Base-by-base conservation (phyloP, 306 rosid species). In the Amphicarpaea edgeworthii region DNA sequence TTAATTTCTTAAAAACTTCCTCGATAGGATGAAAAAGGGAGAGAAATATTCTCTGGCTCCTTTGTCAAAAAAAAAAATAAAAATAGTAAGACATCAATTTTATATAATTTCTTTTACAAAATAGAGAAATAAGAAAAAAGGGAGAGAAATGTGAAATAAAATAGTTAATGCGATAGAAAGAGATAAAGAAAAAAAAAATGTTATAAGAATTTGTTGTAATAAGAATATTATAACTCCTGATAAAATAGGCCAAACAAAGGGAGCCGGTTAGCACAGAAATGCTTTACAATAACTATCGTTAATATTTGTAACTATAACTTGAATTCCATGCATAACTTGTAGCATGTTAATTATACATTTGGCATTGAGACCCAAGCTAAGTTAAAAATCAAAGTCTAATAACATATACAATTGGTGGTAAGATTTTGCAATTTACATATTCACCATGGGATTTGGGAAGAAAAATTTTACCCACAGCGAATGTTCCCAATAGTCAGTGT, bases 381-480 rank as follows among this genome's bases (percentile, higher is more conserved):
- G 73, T 59, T 19, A 72, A 20, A 78, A 43, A 34, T 30, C 73
- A 57, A 57, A 70, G 19, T 80, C 72, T 76, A 71, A 67, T 53
- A 78, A 66, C 87, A 87, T 83, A 75, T 86, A 84, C 87, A 87
- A 64, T 68, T 59, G 78, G 75, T 28, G 28, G 73, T 60, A 78
- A 70, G 77, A 81, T 55, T 41, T 63, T 75, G 66, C 50, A 72
- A 79, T 84, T 77, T 83, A 81, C 79, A 76, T 45, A 75, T 83
- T 81, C 92, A 75, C 83, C 61, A 68, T 59, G 66, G 65, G 21
- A 30, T 28, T 59, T 14, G 77, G 87, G 84, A 66, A 38, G 77
- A 79, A 87, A 87, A 84, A 75, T 61, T 60, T 67, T 53, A 77
- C 86, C 90, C 93, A 76, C 62, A 21, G 77, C 50, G 68, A 85